phyloP scores from a whole-genome alignment of 1,284 basidiomycete species.

The Sparassis latifolia region DNA sequence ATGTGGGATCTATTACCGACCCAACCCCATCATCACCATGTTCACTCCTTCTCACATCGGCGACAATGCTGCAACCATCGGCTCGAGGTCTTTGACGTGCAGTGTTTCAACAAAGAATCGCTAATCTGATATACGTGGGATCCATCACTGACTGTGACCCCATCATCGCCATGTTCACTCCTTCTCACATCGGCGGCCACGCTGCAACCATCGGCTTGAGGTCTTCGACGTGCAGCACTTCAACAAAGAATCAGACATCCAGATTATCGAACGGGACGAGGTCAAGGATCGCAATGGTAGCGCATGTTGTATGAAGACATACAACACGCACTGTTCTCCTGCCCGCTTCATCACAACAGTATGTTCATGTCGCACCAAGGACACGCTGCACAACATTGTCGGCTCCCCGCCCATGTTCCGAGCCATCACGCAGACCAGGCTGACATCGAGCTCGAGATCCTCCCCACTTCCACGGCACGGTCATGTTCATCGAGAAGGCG shows the following conservation, averaged over 20 bases:
- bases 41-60: no score
- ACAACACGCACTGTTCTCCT: slow-evolving; percentile 46
- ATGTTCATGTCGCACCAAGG: slow-evolving; percentile 36
- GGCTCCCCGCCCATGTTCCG: background rate
- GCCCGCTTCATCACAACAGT: slow-evolving; percentile 40
- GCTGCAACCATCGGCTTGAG: no score
- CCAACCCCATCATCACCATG: no score
- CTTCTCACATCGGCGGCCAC: no score
- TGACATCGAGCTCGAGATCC: slow-evolving; percentile 34
- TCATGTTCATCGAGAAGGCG: no score
- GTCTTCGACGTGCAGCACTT: no score
- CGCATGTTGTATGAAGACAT: slow-evolving; percentile 64
- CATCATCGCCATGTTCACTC: no score
- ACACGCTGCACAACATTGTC: slow-evolving; percentile 36
- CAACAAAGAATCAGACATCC: slow-evolving; percentile 23
- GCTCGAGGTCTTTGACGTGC: no score
- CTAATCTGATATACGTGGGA: no score
- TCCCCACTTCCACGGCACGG: no score
- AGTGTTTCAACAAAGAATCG: slow-evolving; percentile 15
- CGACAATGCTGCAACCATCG: no score
- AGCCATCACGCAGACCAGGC: background rate
- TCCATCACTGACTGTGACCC: slow-evolving; percentile 24
- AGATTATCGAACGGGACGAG: slow-evolving; percentile 37
- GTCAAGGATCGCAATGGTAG: slow-evolving; percentile 29
- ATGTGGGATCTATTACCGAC: no score